phyloP scores from a whole-genome alignment of 495 filamentous ascomycete species.

The Eremomyces bilateralis region DNA sequence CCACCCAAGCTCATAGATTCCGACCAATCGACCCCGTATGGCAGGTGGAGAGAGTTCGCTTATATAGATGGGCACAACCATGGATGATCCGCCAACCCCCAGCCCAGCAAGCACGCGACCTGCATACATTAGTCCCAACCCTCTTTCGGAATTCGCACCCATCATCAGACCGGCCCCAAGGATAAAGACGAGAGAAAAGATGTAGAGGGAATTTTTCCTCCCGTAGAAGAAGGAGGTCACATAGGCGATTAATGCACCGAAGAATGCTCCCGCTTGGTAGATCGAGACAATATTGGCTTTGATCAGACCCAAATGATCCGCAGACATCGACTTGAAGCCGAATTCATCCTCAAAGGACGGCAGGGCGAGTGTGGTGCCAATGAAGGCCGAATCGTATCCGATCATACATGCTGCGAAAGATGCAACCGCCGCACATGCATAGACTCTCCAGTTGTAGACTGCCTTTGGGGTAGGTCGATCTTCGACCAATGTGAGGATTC shows the following conservation, averaged over 20 bases:
- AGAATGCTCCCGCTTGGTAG: conserved; percentile 50
- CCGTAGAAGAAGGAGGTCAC: conserved; percentile 33
- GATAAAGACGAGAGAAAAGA: conserved; percentile 34
- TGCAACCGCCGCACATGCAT: conserved; percentile 35
- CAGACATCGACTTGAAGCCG: conserved; percentile 23
- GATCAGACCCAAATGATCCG: conserved; percentile 23
- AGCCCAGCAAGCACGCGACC: conserved; percentile 31
- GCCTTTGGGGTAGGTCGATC: conserved; percentile 39
- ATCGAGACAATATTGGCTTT: conserved; percentile 46
- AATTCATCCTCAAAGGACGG: conserved; percentile 38
- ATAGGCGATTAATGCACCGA: conserved; percentile 41
- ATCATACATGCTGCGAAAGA: conserved; percentile 52
- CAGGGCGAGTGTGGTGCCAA: conserved; percentile 43
- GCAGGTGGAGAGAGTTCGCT: conserved; percentile 33
- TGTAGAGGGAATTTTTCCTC: conserved; percentile 29
- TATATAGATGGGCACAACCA: conserved; percentile 35
- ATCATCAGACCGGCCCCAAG: conserved; percentile 43
- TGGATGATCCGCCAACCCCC: conserved; percentile 29
- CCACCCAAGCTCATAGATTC: conserved; percentile 52
- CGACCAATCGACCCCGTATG: conserved; percentile 31
- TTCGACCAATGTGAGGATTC: conserved; percentile 35
- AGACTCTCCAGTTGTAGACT: conserved; percentile 63
- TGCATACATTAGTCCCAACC: conserved; percentile 37
- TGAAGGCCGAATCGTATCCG: conserved; percentile 51
- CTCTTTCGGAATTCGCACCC: conserved; percentile 31